Evolutionary conservation across 805 yeast species (phyloP), one percentile per base, ranked within the genome.

Genomic region (Wickerhamomyces subpelliculosus): DNA sequence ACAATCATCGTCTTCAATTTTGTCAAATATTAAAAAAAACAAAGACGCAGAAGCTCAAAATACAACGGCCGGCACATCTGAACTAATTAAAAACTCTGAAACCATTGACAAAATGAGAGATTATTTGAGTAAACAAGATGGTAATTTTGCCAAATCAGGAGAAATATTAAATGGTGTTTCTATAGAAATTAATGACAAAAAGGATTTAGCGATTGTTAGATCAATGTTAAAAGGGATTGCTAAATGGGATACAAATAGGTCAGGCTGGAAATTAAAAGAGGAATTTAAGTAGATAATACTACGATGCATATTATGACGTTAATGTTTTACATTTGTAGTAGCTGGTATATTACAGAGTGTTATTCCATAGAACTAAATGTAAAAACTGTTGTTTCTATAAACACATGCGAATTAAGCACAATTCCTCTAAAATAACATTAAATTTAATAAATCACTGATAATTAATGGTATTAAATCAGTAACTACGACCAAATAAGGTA

Each of bases 401-500:
- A n/a, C n/a, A n/a, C n/a, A n/a, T n/a, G n/a, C n/a, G n/a, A n/a
- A n/a, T n/a, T n/a, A n/a, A n/a, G n/a, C n/a, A n/a, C n/a, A n/a
- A n/a, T n/a, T n/a, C n/a, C n/a, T n/a, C n/a, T n/a, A n/a, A n/a
- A n/a, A 20, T 18, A 24, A 16, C 12, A 25, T 8, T 25, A 8
- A 13, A 9, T 25, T 22, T 22, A 22, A 22, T 22, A 10, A 22
- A 22, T 22, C 10, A 22, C 7, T 22, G 24, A 22, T 22, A 22
- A 22, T 22, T 22, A 22, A 8, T 22, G 24, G 24, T 22, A 22
- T 22, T 22, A 22, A 16, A 27, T 16, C 19, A 93, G 63, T 93
- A 93, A 31, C 96, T 85, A 70, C 99, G 82, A 56, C 99, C 99
- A 58, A 93, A 93, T 90, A 93, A 78, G 54, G 95, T 84, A 75